Evolutionary conservation across 1,284 basidiomycete genomes (phyloP).

Genomic region (Ustilago crameri): DNA sequence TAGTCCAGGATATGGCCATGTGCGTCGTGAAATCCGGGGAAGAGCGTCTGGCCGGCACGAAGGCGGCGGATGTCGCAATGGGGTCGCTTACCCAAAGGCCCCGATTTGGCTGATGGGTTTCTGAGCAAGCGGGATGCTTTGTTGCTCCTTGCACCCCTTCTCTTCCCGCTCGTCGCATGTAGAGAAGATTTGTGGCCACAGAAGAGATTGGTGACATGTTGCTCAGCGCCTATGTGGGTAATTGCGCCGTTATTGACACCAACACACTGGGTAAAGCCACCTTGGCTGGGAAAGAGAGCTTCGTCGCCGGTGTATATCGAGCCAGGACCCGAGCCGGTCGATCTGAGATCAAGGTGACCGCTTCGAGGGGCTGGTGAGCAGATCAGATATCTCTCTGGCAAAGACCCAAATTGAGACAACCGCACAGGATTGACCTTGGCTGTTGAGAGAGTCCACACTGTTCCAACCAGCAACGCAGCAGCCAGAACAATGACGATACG

Average conservation of each 20-base stretch:
- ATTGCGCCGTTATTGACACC: constrained; percentile 22
- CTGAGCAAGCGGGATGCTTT: constrained; percentile 30
- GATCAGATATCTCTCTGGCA: constrained; percentile 25
- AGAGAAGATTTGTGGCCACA: constrained; percentile 3
- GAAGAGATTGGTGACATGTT: constrained; percentile 11
- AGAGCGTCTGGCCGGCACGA: constrained; percentile 28
- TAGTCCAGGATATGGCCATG: constrained; percentile 64
- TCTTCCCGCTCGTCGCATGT: neutral
- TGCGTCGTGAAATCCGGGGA: constrained; percentile 60
- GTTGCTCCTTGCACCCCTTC: constrained; percentile 27
- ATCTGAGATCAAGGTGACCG: constrained; percentile 14
- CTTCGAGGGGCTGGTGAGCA: constrained; percentile 22
- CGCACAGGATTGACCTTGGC: neutral
- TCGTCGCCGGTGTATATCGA: constrained; percentile 47
- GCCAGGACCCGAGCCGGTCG: neutral
- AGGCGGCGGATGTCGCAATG: constrained; percentile 29
- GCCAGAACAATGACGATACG: neutral
- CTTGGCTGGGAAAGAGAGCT: constrained; percentile 9
- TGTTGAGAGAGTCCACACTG: constrained; percentile 12
- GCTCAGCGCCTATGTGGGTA: constrained; percentile 18
- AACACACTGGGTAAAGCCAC: constrained; percentile 37
- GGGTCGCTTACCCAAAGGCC: constrained; percentile 6
- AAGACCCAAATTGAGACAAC: constrained; percentile 9
- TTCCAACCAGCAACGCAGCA: constrained; percentile 11
- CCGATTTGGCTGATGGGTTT: neutral